Evolutionary conservation across 1,284 basidiomycete genomes (phyloP).

Genomic region (Rhodotorula mucilaginosa): DNA sequence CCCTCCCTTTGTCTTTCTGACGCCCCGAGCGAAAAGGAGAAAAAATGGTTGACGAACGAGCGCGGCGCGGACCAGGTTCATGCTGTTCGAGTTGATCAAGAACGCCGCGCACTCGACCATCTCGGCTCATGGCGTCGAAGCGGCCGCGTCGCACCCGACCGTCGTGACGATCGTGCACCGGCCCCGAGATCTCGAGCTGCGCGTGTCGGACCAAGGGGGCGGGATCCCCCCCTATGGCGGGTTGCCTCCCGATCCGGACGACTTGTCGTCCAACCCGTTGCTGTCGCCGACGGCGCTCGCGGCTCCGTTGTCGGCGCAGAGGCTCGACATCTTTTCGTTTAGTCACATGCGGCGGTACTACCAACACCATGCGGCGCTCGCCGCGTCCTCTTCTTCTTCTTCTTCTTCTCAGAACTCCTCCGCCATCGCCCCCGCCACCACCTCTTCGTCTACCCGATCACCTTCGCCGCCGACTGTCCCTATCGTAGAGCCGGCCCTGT

Average conservation of each 20-base stretch:
- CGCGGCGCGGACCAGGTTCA: conserved; percentile 59
- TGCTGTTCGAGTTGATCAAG: conserved; percentile 82
- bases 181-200: conserved; percentile 67
- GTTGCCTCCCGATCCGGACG: conserved; percentile 27
- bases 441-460: background rate
- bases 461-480: background rate
- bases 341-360: conserved; percentile 38
- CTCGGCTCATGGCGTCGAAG: conserved; percentile 27
- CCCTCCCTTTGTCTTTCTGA: background rate
- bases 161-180: conserved; percentile 70
- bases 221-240: conserved; percentile 42
- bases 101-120: conserved; percentile 56
- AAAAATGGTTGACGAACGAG: background rate
- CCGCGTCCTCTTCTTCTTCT: background rate
- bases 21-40: too few species aligned
- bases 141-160: conserved; percentile 58
- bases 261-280: conserved; percentile 21
- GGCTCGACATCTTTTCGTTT: conserved; percentile 41
- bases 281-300: conserved; percentile 6
- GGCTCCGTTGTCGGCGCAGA: conserved; percentile 31
- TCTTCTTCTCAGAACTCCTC: background rate
- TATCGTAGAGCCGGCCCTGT: background rate
- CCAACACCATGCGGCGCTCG: conserved; percentile 29
- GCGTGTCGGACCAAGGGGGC: conserved; percentile 74
- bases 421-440: background rate